These are phyloP conservation scores for Argentina anserina DNA, from an alignment of 306 rosid species.

Conservation along the genomic window DNA sequence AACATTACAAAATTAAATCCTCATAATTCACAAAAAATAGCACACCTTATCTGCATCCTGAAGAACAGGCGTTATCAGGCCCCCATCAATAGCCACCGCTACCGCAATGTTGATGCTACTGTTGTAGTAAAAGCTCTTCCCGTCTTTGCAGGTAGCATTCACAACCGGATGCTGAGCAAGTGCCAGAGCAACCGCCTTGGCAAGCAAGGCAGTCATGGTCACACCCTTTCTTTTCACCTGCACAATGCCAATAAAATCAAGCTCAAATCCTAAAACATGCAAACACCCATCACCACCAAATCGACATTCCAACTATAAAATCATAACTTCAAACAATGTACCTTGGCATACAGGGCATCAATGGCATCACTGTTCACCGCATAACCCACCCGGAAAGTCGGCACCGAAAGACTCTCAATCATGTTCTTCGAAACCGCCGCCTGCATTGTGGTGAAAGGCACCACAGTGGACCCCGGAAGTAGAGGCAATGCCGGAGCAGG, in stretches of 20 bases:
- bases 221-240: slow-evolving; percentile 93
- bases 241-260: slow-evolving; percentile 16
- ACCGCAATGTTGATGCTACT: slow-evolving; percentile 68
- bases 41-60: slow-evolving; percentile 85
- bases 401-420: slow-evolving; percentile 83
- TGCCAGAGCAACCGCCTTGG: slow-evolving; percentile 83
- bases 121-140: slow-evolving; percentile 65
- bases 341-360: slow-evolving; percentile 68
- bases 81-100: slow-evolving; percentile 83
- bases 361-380: slow-evolving; percentile 67
- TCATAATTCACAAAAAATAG: neutral
- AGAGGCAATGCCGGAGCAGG: slow-evolving; percentile 33
- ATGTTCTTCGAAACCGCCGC: slow-evolving; percentile 81
- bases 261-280: neutral
- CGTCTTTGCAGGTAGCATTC: slow-evolving; percentile 74
- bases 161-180: slow-evolving; percentile 80
- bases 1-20: neutral
- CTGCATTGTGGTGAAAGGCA: slow-evolving; percentile 91
- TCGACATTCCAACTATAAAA: neutral
- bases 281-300: neutral
- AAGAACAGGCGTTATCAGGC: slow-evolving; percentile 86
- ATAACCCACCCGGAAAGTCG: slow-evolving; percentile 79
- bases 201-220: slow-evolving; percentile 87
- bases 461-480: slow-evolving; percentile 72
- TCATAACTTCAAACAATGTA: slow-evolving; percentile 17